Evolutionary conservation across 306 rosid species (phyloP).

Genomic region (Myrica gale): DNA sequence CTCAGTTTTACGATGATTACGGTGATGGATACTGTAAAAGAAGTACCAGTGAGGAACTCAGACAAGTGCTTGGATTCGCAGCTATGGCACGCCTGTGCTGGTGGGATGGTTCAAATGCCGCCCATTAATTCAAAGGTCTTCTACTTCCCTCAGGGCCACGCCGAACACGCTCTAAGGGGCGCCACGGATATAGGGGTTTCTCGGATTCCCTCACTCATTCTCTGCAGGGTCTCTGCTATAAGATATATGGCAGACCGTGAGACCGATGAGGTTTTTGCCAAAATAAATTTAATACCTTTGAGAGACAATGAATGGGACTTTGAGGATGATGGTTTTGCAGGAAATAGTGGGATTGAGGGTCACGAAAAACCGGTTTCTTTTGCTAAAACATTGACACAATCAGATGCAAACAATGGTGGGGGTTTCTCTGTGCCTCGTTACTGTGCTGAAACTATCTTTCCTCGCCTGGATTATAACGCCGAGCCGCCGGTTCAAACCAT

Average conservation of each 20-base stretch:
- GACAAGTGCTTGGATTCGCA: conserved; percentile 78
- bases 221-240: conserved; percentile 58
- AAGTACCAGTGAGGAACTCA: conserved; percentile 30
- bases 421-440: conserved; percentile 98
- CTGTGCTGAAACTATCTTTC: conserved; percentile 94
- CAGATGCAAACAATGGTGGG: conserved; percentile 97
- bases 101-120: conserved; percentile 95
- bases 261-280: conserved; percentile 81
- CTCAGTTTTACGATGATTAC: conserved; percentile 34
- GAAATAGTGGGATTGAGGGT: conserved; percentile 37
- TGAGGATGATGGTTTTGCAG: conserved; percentile 49
- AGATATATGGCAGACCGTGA: conserved; percentile 87
- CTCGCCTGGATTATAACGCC: conserved; percentile 72
- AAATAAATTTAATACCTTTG: conserved; percentile 58
- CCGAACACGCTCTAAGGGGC: conserved; percentile 62
- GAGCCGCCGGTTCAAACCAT: conserved; percentile 91
- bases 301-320: conserved; percentile 42
- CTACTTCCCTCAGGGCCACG: conserved; percentile 96
- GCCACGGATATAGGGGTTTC: conserved; percentile 52
- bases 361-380: conserved; percentile 69
- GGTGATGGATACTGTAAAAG: conserved; percentile 56
- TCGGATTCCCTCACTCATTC: conserved; percentile 55
- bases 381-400: conserved; percentile 93
- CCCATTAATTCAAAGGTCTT: conserved; percentile 70
- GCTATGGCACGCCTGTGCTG: conserved; percentile 95